Conservation (phyloP, 2,329 filamentous ascomycete species). For the Ascosphaera pollenicola region DNA sequence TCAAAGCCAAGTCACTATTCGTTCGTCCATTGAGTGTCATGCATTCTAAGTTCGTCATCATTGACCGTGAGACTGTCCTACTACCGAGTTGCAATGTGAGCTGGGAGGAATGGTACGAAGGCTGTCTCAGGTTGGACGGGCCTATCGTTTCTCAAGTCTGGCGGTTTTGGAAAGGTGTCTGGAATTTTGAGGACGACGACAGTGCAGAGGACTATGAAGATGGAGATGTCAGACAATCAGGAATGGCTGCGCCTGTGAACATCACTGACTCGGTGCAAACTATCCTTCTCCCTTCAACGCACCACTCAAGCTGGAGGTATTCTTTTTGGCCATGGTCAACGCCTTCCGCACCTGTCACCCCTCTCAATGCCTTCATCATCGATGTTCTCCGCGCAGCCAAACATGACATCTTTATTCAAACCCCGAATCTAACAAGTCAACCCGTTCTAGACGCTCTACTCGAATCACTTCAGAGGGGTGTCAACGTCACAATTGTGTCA, state of each 20-base stretch:
- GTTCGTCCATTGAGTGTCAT: conserved; percentile 65
- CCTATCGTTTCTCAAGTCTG: conserved; percentile 38
- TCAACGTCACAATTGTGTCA: conserved; percentile 46
- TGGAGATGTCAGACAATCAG: conserved; percentile 1
- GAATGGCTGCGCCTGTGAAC: neutral
- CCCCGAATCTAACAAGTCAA: conserved; percentile 53
- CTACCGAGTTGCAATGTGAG: conserved; percentile 67
- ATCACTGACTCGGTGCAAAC: conserved; percentile 1
- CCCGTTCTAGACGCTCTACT: conserved; percentile 41
- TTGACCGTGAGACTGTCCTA: conserved; percentile 45
- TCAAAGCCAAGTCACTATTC: conserved; percentile 57
- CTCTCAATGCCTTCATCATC: conserved; percentile 43
- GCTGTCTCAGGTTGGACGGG: conserved; percentile 45
- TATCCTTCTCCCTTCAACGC: conserved; percentile 50
- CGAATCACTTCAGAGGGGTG: conserved; percentile 38
- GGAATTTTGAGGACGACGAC: conserved; percentile 18
- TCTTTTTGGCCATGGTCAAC: conserved; percentile 23
- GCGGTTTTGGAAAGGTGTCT: conserved; percentile 46
- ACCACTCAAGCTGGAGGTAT: conserved; percentile 47
- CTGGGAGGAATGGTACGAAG: conserved; percentile 77
- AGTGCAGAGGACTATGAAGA: conserved; percentile 11
- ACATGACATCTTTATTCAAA: conserved; percentile 43
- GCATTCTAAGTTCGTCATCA: conserved; percentile 62
- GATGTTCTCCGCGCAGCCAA: conserved; percentile 37
- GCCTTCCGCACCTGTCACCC: conserved; percentile 35